phyloP scores from a whole-genome alignment of 306 rosid species.

The Abrus pulchellus region DNA sequence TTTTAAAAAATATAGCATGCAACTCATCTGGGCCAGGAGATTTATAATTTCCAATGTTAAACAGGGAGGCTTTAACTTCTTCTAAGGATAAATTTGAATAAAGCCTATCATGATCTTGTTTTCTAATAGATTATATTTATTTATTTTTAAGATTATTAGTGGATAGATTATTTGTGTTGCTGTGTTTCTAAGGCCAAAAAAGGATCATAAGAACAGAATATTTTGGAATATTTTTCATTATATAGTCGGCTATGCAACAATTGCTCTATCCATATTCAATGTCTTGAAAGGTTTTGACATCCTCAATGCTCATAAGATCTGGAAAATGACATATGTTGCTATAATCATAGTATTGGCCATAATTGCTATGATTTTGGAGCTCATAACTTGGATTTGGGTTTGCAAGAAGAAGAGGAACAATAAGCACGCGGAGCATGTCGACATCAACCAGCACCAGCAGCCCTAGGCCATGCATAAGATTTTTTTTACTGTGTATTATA shows the following conservation, averaged over 20 bases:
- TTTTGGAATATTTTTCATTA: conserved; percentile 44
- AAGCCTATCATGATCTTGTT: no score
- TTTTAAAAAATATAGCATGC: no score
- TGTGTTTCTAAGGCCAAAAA: conserved; percentile 7
- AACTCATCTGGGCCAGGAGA: no score
- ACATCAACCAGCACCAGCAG: not conserved
- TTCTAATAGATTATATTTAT: no score
- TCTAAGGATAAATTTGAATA: no score
- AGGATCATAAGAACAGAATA: conserved; percentile 27
- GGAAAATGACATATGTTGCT: not conserved
- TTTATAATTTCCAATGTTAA: no score
- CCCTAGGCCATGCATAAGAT: no score
- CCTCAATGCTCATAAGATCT: not conserved
- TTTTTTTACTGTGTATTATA: not conserved
- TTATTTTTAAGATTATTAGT: no score
- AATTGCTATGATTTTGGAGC: conserved; percentile 1
- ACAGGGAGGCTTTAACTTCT: no score
- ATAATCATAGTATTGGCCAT: not conserved
- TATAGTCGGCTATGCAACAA: conserved; percentile 25
- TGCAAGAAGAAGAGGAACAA: not conserved
- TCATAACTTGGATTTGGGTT: not conserved
- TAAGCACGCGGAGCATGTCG: not conserved
- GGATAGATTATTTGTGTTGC: conserved; percentile 31
- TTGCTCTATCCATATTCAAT: conserved; percentile 31
- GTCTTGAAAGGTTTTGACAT: conserved; percentile 46